These are phyloP conservation scores for Lanzia echinophila DNA, from an alignment of 2,329 filamentous ascomycete genomes.

Conservation along the genomic window DNA sequence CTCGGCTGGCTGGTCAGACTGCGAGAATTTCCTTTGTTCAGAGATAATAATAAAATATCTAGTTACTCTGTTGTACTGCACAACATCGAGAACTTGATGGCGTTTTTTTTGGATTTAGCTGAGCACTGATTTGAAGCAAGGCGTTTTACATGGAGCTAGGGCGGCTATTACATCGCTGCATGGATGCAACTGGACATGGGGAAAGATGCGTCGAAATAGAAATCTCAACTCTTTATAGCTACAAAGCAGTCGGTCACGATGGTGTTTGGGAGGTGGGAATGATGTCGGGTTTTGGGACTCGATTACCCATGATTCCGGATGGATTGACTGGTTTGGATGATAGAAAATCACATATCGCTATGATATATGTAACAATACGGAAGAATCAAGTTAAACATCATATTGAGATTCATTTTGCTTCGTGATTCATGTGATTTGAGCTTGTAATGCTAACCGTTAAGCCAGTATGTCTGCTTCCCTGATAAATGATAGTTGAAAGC, in stretches of 20 bases:
- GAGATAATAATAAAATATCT: slow-evolving; percentile 13
- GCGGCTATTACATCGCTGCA: background rate
- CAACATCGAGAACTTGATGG: slow-evolving; percentile 26
- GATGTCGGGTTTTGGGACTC: background rate
- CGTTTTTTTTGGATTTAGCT: background rate
- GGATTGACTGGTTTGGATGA: background rate
- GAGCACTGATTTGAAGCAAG: background rate
- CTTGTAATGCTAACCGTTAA: too few relatives aligned
- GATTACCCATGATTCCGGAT: background rate
- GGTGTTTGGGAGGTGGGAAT: background rate
- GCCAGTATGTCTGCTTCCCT: too few relatives aligned
- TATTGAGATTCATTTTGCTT: background rate
- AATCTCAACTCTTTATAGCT: slow-evolving; percentile 7
- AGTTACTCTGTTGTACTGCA: slow-evolving; percentile 24
- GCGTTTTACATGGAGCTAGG: background rate
- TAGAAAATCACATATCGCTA: background rate
- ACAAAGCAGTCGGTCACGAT: background rate
- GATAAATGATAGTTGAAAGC: too few relatives aligned
- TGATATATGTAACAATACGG: background rate
- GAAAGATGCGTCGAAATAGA: background rate
- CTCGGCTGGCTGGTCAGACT: slow-evolving; percentile 8
- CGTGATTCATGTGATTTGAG: background rate
- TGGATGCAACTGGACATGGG: background rate
- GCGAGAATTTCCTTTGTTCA: slow-evolving; percentile 10
- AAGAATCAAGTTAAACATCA: background rate